phyloP scores from a whole-genome alignment of 2,329 filamentous ascomycete species.

The Knufia petricola region DNA sequence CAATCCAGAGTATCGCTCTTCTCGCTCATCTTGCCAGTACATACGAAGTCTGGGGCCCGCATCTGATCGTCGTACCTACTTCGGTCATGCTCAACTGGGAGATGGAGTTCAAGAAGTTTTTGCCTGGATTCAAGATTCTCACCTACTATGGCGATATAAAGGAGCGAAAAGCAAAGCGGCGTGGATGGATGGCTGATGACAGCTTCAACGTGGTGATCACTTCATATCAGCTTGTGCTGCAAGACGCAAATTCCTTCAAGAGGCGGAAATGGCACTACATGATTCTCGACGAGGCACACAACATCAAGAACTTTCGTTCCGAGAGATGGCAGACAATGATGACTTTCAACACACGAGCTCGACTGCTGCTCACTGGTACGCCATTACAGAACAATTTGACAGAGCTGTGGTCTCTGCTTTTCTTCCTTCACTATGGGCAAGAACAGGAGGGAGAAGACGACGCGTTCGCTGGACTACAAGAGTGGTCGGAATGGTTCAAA shows the following conservation, averaged over 20 bases:
- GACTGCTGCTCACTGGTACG: constrained; percentile 83
- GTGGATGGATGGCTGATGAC: constrained; percentile 87
- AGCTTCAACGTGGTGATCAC: constrained; percentile 97
- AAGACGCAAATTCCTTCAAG: constrained; percentile 90
- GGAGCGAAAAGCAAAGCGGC: constrained; percentile 80
- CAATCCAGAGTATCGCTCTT: constrained; percentile 92
- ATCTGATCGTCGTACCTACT: constrained; percentile 90
- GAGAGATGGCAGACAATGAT: constrained; percentile 93
- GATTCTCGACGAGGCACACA: constrained; percentile 95
- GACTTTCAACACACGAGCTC: constrained; percentile 80
- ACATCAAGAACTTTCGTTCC: constrained; percentile 99
- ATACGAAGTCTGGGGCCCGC: constrained; percentile 88
- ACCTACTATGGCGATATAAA: constrained; percentile 94
- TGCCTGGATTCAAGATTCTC: constrained; percentile 93
- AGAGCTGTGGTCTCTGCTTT: constrained; percentile 91
- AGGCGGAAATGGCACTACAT: constrained; percentile 93
- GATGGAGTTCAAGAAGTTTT: constrained; percentile 99
- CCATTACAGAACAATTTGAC: constrained; percentile 95
- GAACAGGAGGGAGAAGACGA: constrained; percentile 64
- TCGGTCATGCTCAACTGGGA: constrained; percentile 99
- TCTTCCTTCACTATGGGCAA: constrained; percentile 89
- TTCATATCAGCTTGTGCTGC: constrained; percentile 89
- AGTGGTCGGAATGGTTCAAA: constrained; percentile 94
- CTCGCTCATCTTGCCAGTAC: constrained; percentile 85
- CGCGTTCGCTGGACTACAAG: constrained; percentile 86